Percentiles rank a stretch among this genome's conserved stretches.
Conservation (phyloP, 176 grass and related monocot genomes). For the Phoenix roebelenii region DNA sequence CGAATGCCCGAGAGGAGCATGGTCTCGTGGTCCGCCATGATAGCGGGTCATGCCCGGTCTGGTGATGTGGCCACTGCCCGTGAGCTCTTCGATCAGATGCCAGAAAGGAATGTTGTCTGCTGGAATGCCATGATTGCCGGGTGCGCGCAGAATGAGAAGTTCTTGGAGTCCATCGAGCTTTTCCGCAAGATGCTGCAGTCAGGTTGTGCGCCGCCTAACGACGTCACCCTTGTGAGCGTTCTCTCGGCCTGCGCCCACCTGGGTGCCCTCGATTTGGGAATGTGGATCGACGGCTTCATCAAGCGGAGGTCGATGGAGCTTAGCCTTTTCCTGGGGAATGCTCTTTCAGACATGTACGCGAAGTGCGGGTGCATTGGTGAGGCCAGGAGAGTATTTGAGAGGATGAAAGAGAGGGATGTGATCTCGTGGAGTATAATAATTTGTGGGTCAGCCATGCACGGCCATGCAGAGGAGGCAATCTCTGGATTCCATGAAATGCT, state of each 20-base stretch:
- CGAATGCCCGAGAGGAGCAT: slow-evolving; percentile 19
- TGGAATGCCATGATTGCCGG: slow-evolving; percentile 52
- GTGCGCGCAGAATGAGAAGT: slow-evolving; percentile 18
- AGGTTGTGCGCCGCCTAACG: slow-evolving; percentile 8
- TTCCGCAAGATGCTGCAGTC: slow-evolving; percentile 18
- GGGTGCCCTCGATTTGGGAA: slow-evolving; percentile 27
- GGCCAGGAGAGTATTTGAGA: slow-evolving; percentile 20
- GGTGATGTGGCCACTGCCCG: slow-evolving; percentile 11
- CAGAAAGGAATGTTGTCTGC: slow-evolving; percentile 12
- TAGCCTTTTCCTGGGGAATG: slow-evolving; percentile 27
- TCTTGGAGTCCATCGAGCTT: neutral
- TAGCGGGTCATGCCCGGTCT: slow-evolving; percentile 29
- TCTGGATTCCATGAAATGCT: slow-evolving; percentile 25
- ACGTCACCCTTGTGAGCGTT: slow-evolving; percentile 29
- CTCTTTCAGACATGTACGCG: slow-evolving; percentile 51
- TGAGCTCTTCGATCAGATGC: slow-evolving; percentile 29
- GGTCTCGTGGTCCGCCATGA: slow-evolving; percentile 52
- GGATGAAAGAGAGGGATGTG: slow-evolving; percentile 23
- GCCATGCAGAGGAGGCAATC: slow-evolving; percentile 31
- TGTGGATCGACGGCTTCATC: slow-evolving; percentile 19
- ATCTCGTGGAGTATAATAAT: slow-evolving; percentile 53
- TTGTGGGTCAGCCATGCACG: slow-evolving; percentile 34
- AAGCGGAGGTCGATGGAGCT: neutral
- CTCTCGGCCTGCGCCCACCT: slow-evolving; percentile 32
- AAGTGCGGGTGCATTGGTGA: slow-evolving; percentile 34